These are phyloP conservation scores for Wickerhamiella parazyma DNA, from an alignment of 805 yeast species.

Conservation along the genomic window DNA sequence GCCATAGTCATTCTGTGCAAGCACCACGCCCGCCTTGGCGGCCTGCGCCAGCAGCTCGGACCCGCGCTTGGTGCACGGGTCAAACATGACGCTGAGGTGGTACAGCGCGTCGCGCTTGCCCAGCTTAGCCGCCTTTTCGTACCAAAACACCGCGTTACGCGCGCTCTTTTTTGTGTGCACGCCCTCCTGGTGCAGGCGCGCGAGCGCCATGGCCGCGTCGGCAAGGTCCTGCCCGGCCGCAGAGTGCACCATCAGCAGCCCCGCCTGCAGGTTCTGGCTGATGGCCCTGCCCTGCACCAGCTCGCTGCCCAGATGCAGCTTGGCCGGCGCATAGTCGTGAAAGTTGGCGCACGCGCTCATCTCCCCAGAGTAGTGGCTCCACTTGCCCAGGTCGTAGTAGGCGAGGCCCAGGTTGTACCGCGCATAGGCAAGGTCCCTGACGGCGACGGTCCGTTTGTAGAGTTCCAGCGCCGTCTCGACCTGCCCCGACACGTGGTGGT, in stretches of 20 bases:
- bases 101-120: constrained; percentile 1
- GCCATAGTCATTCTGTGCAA: constrained; percentile 7
- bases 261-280: not conserved
- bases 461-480: not conserved
- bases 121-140: not conserved
- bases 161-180: not conserved
- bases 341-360: constrained; percentile 4
- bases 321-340: constrained; percentile 4
- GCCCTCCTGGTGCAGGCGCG: not conserved
- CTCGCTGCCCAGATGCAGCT: constrained; percentile 4
- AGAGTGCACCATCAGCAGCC: not conserved
- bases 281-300: not conserved
- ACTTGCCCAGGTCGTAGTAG: constrained; percentile 3
- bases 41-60: not conserved
- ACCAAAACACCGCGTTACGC: not conserved
- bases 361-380: not conserved
- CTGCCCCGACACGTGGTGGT: not conserved
- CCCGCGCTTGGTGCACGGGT: not conserved
- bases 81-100: not conserved
- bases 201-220: constrained; percentile 2
- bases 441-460: not conserved
- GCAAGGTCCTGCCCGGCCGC: not conserved
- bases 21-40: constrained; percentile 1
- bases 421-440: not conserved
- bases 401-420: not conserved